A percentile compares a stretch with the other conserved stretches of the same genome.
Conservation (phyloP, 164 flowering plant genomes). For the Liriodendron chinense region DNA sequence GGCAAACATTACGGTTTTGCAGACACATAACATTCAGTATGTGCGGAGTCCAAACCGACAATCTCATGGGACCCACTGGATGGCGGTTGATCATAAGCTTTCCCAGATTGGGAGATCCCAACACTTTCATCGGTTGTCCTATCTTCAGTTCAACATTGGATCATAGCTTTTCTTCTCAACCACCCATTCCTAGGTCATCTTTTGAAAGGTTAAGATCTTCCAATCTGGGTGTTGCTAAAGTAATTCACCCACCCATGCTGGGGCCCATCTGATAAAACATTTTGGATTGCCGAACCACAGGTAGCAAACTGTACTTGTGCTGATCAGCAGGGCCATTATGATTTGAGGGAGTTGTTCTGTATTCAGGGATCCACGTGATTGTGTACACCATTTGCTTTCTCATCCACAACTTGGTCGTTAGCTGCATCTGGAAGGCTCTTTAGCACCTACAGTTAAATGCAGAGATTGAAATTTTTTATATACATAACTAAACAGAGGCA, state of each 20-base stretch:
- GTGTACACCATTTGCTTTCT: slow-evolving; percentile 5
- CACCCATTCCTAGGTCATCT: background rate
- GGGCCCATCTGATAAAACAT: too few species aligned
- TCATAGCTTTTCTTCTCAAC: background rate
- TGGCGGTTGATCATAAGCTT: background rate
- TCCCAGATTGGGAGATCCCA: background rate
- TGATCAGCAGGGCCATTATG: too few species aligned
- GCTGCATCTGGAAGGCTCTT: slow-evolving; percentile 39
- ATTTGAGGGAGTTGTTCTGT: background rate
- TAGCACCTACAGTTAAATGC: slow-evolving; percentile 33
- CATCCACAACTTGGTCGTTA: slow-evolving; percentile 11
- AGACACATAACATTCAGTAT: too few species aligned
- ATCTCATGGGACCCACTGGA: too few species aligned
- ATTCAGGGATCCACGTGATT: background rate
- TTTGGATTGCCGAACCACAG: too few species aligned
- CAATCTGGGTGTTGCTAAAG: background rate
- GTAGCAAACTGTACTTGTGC: too few species aligned
- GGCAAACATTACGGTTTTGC: background rate
- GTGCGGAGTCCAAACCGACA: too few species aligned
- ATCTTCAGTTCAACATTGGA: background rate
- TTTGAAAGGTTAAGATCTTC: background rate
- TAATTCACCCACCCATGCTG: background rate
- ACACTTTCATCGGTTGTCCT: background rate
- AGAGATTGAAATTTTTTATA: background rate
- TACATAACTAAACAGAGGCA: background rate